Conservation (phyloP, 139 green algal genomes). For the Coccomyxa sp. region DNA sequence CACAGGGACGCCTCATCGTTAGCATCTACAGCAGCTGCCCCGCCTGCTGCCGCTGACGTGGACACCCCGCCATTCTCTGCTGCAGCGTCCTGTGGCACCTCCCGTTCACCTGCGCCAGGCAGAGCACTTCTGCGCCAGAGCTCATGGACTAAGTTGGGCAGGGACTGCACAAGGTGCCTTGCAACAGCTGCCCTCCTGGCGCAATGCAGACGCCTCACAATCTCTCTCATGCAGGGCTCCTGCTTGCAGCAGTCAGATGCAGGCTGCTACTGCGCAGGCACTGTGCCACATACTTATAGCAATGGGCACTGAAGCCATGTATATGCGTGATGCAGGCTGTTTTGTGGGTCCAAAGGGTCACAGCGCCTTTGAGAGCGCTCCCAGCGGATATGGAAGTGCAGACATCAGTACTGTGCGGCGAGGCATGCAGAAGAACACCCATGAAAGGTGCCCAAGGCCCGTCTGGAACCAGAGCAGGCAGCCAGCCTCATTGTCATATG, state of each 20-base stretch:
- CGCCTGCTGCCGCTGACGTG: conserved; percentile 47
- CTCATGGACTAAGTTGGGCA: too few species aligned
- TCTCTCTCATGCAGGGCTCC: too few species aligned
- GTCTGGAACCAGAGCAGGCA: neutral
- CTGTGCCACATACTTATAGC: too few species aligned
- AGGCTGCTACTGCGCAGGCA: too few species aligned
- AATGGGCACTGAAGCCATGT: neutral
- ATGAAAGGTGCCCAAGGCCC: neutral
- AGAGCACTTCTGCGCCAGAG: too few species aligned
- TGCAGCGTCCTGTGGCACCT: too few species aligned
- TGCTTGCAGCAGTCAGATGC: too few species aligned
- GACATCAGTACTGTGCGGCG: neutral
- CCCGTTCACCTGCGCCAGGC: too few species aligned
- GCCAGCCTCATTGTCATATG: neutral
- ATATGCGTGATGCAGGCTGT: neutral
- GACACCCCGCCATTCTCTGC: too few species aligned
- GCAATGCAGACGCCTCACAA: too few species aligned
- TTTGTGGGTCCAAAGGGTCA: neutral
- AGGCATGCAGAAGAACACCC: neutral
- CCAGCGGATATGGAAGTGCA: conserved; percentile 9
- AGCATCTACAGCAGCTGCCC: conserved; percentile 44
- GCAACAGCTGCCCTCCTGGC: too few species aligned
- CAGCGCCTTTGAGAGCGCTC: neutral
- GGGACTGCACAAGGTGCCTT: too few species aligned
- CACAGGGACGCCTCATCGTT: conserved; percentile 74